phyloP scores from a whole-genome alignment of 1,284 basidiomycete genomes.

The Pascua guehoae region DNA sequence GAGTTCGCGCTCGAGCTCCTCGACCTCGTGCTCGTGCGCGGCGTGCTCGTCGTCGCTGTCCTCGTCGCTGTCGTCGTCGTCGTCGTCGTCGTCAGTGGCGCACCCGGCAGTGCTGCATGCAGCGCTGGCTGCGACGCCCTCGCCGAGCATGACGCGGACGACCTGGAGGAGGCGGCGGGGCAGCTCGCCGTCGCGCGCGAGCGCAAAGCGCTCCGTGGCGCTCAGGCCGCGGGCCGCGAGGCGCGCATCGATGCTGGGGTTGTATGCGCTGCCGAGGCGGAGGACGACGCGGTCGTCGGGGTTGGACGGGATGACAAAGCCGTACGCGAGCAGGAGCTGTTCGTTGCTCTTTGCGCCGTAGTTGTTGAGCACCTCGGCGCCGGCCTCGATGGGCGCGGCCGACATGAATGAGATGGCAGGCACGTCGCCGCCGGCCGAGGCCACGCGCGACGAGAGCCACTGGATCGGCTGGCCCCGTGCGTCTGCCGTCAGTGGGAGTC shows the following conservation, averaged over 20 bases:
- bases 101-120: slow-evolving; percentile 27
- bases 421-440: slow-evolving; percentile 15
- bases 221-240: slow-evolving; percentile 28
- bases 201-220: slow-evolving; percentile 56
- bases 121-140: slow-evolving; percentile 27
- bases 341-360: slow-evolving; percentile 63
- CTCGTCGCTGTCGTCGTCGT: slow-evolving; percentile 60
- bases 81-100: slow-evolving; percentile 30
- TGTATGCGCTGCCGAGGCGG: slow-evolving; percentile 58
- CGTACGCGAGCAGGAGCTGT: slow-evolving; percentile 81
- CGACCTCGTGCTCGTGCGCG: slow-evolving; percentile 52
- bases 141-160: slow-evolving; percentile 38
- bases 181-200: slow-evolving; percentile 59
- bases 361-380: slow-evolving; percentile 78
- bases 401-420: slow-evolving; percentile 30
- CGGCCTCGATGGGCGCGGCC: slow-evolving; percentile 45
- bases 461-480: slow-evolving; percentile 66
- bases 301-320: slow-evolving; percentile 71
- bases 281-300: slow-evolving; percentile 80
- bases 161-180: slow-evolving; percentile 63
- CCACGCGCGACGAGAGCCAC: slow-evolving; percentile 62
- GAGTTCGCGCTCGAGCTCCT: slow-evolving; percentile 61
- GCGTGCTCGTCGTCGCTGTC: slow-evolving; percentile 48
- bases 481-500: slow-evolving; percentile 16
- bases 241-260: slow-evolving; percentile 14